phyloP scores from a whole-genome alignment of 2,329 filamentous ascomycete genomes.

The Colletotrichum ledebouriae region DNA sequence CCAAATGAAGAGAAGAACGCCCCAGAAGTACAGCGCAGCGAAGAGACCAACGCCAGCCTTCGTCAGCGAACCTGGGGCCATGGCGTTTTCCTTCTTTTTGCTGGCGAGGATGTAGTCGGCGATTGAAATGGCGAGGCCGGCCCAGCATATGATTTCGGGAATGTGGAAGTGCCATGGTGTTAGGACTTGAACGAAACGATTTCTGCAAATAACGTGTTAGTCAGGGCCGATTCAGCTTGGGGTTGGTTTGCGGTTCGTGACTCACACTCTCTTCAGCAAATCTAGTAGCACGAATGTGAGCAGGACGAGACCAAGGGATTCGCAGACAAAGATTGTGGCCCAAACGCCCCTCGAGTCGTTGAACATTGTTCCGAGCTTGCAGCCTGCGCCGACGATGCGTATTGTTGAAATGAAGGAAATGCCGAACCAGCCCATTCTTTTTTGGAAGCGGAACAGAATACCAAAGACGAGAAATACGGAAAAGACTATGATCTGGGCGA shows the following conservation, averaged over 20 bases:
- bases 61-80: slow-evolving; percentile 40
- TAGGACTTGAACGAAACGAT: slow-evolving; percentile 26
- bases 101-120: slow-evolving; percentile 42
- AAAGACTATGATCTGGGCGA: slow-evolving; percentile 28
- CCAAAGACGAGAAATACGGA: slow-evolving; percentile 19
- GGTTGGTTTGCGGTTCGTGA: neutral
- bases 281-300: slow-evolving; percentile 39
- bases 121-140: slow-evolving; percentile 43
- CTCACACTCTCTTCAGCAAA: slow-evolving; percentile 42
- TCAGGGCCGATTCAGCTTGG: neutral
- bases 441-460: slow-evolving; percentile 19
- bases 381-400: slow-evolving; percentile 44
- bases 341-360: slow-evolving; percentile 40
- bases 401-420: slow-evolving; percentile 43
- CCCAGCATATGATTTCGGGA: slow-evolving; percentile 44
- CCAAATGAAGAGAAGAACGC: slow-evolving; percentile 33
- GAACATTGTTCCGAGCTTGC: slow-evolving; percentile 43
- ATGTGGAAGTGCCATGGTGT: slow-evolving; percentile 40
- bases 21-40: slow-evolving; percentile 42
- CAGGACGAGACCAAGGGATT: slow-evolving; percentile 43
- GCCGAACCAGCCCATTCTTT: slow-evolving; percentile 34
- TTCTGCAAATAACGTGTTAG: slow-evolving; percentile 8
- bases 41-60: slow-evolving; percentile 42
- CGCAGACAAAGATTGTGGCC: slow-evolving; percentile 44
- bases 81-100: slow-evolving; percentile 33